Evolutionary conservation across 1,284 basidiomycete species (phyloP).

Genomic region (Ustilago cynodontis): DNA sequence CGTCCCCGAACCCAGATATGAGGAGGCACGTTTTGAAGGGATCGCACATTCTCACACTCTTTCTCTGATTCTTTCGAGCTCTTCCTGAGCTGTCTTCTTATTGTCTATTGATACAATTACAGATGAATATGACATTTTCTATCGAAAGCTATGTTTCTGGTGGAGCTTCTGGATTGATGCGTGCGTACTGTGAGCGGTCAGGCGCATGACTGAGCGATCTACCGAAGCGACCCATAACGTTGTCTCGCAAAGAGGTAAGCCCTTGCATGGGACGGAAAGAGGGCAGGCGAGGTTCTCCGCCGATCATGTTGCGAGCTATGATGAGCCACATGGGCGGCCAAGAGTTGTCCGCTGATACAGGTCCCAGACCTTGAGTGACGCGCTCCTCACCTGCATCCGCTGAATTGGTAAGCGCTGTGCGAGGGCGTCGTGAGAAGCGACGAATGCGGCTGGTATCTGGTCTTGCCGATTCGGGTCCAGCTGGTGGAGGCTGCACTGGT

Average conservation of each 20-base stretch:
- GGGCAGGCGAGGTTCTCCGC: constrained; percentile 8
- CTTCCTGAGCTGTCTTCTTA: not conserved
- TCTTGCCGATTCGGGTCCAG: not conserved
- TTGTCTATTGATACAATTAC: constrained; percentile 34
- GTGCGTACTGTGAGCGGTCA: constrained; percentile 27
- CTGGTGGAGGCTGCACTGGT: not conserved
- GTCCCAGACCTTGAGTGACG: constrained; percentile 16
- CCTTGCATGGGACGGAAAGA: constrained; percentile 22
- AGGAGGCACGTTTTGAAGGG: constrained; percentile 62
- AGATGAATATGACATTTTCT: not conserved
- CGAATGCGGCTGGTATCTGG: constrained; percentile 40
- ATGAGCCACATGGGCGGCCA: constrained; percentile 54
- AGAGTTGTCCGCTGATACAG: constrained; percentile 32
- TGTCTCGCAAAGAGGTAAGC: constrained; percentile 23
- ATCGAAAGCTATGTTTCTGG: constrained; percentile 7
- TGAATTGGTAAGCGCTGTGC: not conserved
- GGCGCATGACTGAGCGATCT: constrained; percentile 13
- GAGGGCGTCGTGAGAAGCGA: constrained; percentile 36
- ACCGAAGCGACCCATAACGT: constrained; percentile 23
- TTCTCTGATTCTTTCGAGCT: not conserved
- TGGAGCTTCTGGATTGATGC: constrained; percentile 27
- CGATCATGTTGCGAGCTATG: constrained; percentile 43
- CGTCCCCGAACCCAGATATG: constrained; percentile 40
- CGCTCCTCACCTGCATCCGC: not conserved
- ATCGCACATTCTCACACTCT: constrained; percentile 39